Percentiles rank a stretch among this genome's conserved stretches.
Conservation (phyloP, 345 rosid species). For the Turnera subulata region DNA sequence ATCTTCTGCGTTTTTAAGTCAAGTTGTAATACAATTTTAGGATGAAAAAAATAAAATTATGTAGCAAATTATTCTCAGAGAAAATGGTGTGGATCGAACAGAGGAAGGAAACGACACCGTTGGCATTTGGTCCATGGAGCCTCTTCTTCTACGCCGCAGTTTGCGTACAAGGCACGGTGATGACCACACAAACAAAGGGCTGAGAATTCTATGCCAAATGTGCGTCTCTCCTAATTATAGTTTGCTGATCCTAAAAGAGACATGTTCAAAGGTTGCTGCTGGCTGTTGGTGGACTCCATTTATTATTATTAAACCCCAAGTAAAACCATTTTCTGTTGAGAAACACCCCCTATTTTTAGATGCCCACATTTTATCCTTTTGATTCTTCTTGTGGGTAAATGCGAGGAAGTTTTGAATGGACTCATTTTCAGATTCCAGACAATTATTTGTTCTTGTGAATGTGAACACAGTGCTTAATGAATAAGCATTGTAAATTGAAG, state of each 20-base stretch:
- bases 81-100: too few relatives aligned
- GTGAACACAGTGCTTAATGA: conserved; percentile 9
- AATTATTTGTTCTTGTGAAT: not conserved
- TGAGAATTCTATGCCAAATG: not conserved
- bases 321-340: not conserved
- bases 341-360: too few relatives aligned
- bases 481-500: conserved; percentile 20
- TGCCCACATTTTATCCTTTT: too few relatives aligned
- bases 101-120: not conserved
- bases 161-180: conserved; percentile 10
- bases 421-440: too few relatives aligned
- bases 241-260: not conserved
- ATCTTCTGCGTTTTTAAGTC: too few relatives aligned
- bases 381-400: too few relatives aligned
- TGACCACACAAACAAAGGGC: not conserved
- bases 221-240: not conserved
- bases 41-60: too few relatives aligned
- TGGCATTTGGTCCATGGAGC: not conserved
- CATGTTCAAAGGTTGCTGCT: not conserved
- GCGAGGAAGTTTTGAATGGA: too few relatives aligned
- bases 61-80: too few relatives aligned
- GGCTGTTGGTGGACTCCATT: conserved; percentile 4
- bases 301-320: not conserved
- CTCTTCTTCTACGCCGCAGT: conserved; percentile 9
- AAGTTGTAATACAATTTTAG: too few relatives aligned